A percentile compares a stretch with the other conserved stretches of the same genome.
phyloP scores from a whole-genome alignment of 306 rosid species.

The Fragaria iinumae region DNA sequence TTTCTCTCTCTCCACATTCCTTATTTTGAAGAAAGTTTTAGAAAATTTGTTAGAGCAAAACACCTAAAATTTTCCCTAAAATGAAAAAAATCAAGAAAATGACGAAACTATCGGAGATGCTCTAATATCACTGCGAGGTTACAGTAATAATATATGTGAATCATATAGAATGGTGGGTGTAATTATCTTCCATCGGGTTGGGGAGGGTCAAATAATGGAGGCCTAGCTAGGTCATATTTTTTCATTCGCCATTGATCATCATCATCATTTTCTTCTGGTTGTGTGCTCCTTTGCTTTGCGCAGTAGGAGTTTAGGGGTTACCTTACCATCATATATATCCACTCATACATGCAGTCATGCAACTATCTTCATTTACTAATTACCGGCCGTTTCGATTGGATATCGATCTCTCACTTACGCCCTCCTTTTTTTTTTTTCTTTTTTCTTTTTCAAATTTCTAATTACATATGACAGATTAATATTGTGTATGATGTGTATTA shows the following conservation, averaged over 20 bases:
- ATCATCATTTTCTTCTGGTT: conserved; percentile 45
- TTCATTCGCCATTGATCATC: conserved; percentile 47
- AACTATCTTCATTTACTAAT: neutral
- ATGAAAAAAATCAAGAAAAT: neutral
- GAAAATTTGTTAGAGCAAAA: too few species aligned
- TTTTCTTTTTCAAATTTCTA: neutral
- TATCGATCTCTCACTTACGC: neutral
- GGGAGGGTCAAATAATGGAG: conserved; percentile 22
- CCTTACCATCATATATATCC: conserved; percentile 16
- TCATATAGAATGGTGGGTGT: neutral
- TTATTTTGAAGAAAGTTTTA: too few species aligned
- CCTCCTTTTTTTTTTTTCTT: too few species aligned
- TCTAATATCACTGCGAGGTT: neutral
- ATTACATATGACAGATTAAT: neutral
- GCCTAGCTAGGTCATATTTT: neutral
- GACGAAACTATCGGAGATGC: too few species aligned
- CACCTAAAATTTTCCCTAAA: too few species aligned
- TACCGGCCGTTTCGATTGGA: neutral
- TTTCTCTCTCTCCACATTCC: too few species aligned
- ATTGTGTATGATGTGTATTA: too few species aligned
- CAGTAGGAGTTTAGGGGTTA: conserved; percentile 39
- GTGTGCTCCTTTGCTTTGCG: conserved; percentile 62
- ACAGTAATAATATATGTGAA: neutral
- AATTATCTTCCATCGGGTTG: conserved; percentile 19
- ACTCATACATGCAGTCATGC: neutral